A percentile compares a stretch with the other conserved stretches of the same genome.
These are phyloP conservation scores for Trichocomaceae sp. DNA, from an alignment of 2,329 filamentous ascomycete species.

Conservation along the genomic window DNA sequence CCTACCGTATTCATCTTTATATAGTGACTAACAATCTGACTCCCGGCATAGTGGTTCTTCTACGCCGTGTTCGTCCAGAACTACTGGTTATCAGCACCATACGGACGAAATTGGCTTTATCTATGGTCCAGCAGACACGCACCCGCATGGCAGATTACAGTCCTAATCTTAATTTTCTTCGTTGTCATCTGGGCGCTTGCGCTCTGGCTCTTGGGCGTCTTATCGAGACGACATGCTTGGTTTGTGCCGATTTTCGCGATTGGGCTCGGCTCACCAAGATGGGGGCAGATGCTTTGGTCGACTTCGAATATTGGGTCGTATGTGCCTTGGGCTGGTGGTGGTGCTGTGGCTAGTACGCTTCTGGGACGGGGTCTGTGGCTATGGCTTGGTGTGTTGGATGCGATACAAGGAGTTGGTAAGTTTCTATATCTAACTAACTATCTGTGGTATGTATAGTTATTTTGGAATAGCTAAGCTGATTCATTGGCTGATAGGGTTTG, in stretches of 20 bases:
- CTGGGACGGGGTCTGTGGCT: constrained; percentile 52
- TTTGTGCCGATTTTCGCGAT: constrained; percentile 58
- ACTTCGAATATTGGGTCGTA: constrained; percentile 51
- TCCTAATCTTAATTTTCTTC: constrained; percentile 39
- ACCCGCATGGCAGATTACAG: constrained; percentile 46
- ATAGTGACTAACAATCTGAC: neutral
- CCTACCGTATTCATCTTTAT: neutral
- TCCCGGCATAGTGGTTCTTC: constrained; percentile 50
- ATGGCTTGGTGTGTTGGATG: constrained; percentile 56
- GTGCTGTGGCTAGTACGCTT: constrained; percentile 45
- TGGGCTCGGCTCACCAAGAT: constrained; percentile 53
- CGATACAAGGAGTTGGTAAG: constrained; percentile 52
- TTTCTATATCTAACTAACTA: neutral
- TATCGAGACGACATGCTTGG: constrained; percentile 53
- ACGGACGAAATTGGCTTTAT: constrained; percentile 55
- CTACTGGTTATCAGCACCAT: constrained; percentile 53
- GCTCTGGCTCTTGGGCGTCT: constrained; percentile 44
- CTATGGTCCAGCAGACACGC: constrained; percentile 46
- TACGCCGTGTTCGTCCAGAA: constrained; percentile 53
- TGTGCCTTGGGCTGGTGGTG: constrained; percentile 52
- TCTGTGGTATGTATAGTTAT: too few relatives aligned
- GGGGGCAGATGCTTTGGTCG: constrained; percentile 58
- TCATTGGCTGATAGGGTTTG: constrained; percentile 31
- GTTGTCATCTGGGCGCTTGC: constrained; percentile 47
- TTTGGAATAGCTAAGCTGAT: neutral